A percentile compares a stretch with the other conserved stretches of the same genome.
Conservation (phyloP, 495 filamentous ascomycete genomes). For the Cercophora scortea region DNA sequence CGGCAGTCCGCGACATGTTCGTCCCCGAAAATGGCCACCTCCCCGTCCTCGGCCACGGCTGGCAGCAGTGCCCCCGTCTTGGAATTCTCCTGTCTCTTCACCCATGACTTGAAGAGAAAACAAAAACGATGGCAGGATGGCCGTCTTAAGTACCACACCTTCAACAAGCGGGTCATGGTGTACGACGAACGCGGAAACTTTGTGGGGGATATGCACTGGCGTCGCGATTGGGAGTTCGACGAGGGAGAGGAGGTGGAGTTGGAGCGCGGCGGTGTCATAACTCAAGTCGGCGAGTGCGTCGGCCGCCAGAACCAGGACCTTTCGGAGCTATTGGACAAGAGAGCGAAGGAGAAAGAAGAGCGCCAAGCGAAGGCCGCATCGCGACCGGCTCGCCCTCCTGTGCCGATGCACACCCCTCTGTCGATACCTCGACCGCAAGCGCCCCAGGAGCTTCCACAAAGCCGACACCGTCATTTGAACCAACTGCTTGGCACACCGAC, state of each 20-base stretch:
- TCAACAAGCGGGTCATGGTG: slow-evolving; percentile 88
- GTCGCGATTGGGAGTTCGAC: slow-evolving; percentile 53
- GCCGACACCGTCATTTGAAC: slow-evolving; percentile 36
- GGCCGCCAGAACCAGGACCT: slow-evolving; percentile 71
- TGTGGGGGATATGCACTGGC: slow-evolving; percentile 81
- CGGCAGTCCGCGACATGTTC: slow-evolving; percentile 1
- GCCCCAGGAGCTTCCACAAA: slow-evolving; percentile 21
- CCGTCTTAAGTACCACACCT: slow-evolving; percentile 74
- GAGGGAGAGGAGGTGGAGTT: slow-evolving; percentile 75
- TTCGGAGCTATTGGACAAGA: slow-evolving; percentile 62
- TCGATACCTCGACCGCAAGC: background rate
- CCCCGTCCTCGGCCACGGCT: slow-evolving; percentile 9
- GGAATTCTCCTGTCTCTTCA: slow-evolving; percentile 80
- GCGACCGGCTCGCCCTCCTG: slow-evolving; percentile 12
- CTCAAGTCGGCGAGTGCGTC: slow-evolving; percentile 69
- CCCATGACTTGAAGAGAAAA: slow-evolving; percentile 74
- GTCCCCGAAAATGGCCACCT: slow-evolving; percentile 10
- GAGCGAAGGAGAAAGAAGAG: slow-evolving; percentile 41
- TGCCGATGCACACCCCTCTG: slow-evolving; percentile 5
- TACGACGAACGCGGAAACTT: slow-evolving; percentile 75
- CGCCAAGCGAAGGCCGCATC: slow-evolving; percentile 27
- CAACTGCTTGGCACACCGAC: slow-evolving; percentile 38
- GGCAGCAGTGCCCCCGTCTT: slow-evolving; percentile 52
- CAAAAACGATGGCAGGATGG: slow-evolving; percentile 93
- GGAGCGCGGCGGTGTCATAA: slow-evolving; percentile 63